phyloP scores from a whole-genome alignment of 2,329 filamentous ascomycete genomes.

The Colletotrichum cordylinicola region DNA sequence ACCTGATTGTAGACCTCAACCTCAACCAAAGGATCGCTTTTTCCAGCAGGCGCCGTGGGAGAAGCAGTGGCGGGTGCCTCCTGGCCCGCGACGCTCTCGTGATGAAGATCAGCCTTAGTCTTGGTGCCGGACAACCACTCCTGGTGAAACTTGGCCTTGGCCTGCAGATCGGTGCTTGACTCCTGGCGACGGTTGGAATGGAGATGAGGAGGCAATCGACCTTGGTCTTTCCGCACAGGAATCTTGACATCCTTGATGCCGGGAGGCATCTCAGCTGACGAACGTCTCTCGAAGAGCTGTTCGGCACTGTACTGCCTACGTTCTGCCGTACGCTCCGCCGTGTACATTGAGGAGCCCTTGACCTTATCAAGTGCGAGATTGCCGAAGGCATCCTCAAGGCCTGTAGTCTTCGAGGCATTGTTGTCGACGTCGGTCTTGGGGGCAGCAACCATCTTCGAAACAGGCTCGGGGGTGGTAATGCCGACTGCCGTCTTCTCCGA shows the following conservation, averaged over 20 bases:
- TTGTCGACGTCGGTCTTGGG: neutral
- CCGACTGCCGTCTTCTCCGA: neutral
- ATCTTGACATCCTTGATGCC: conserved; percentile 9
- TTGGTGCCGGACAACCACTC: neutral
- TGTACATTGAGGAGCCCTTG: conserved; percentile 9
- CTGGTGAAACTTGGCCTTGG: neutral
- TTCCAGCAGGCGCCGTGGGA: neutral
- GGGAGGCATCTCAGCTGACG: neutral
- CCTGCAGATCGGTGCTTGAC: neutral
- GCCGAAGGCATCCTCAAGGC: neutral
- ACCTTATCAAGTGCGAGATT: conserved; percentile 2
- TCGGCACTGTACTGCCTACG: neutral
- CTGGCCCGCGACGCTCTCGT: neutral
- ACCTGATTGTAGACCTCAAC: neutral
- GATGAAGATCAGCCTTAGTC: neutral
- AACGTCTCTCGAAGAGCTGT: neutral
- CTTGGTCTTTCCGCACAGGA: neutral
- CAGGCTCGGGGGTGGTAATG: neutral
- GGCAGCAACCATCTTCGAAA: neutral
- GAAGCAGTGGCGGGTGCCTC: neutral
- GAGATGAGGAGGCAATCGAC: neutral
- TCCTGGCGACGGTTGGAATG: neutral
- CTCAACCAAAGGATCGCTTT: neutral
- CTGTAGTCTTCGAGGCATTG: neutral
- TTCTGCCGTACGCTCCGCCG: neutral